These are phyloP conservation scores for Fusarium avenaceum DNA, from an alignment of 2,329 filamentous ascomycete genomes.

Conservation along the genomic window DNA sequence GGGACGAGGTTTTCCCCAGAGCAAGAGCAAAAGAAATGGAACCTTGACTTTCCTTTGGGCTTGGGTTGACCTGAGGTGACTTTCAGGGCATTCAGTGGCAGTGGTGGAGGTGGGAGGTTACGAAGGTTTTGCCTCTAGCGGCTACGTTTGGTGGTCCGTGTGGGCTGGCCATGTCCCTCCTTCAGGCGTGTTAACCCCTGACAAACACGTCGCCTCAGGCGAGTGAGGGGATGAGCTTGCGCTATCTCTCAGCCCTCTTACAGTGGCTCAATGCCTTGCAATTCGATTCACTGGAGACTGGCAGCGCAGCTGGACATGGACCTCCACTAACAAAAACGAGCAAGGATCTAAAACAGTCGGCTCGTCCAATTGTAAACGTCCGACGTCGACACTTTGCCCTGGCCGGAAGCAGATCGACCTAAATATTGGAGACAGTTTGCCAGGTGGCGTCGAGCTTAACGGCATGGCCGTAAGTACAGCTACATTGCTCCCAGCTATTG, in stretches of 20 bases:
- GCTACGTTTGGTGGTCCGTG: slow-evolving; percentile 40
- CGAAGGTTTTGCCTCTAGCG: slow-evolving; percentile 57
- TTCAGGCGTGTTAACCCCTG: slow-evolving; percentile 30
- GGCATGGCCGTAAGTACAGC: slow-evolving; percentile 42
- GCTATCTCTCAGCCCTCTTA: slow-evolving; percentile 40
- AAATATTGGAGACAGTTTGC: slow-evolving; percentile 35
- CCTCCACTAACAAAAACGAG: slow-evolving; percentile 8
- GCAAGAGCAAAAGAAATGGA: slow-evolving; percentile 52
- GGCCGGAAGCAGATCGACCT: slow-evolving; percentile 47
- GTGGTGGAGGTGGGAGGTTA: slow-evolving; percentile 51
- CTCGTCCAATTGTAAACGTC: slow-evolving; percentile 42
- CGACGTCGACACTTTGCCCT: slow-evolving; percentile 42
- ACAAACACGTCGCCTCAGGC: slow-evolving; percentile 28
- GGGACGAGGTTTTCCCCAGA: slow-evolving; percentile 57
- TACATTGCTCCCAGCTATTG: slow-evolving; percentile 13
- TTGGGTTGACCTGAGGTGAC: slow-evolving; percentile 40
- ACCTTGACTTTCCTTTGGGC: slow-evolving; percentile 30
- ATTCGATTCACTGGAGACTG: too few relatives aligned
- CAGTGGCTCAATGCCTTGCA: slow-evolving; percentile 33
- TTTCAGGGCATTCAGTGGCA: slow-evolving; percentile 29
- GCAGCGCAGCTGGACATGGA: not conserved
- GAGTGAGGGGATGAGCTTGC: not conserved
- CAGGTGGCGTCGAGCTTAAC: slow-evolving; percentile 38
- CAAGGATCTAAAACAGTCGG: slow-evolving; percentile 20
- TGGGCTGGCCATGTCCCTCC: slow-evolving; percentile 14